Evolutionary conservation across 1,284 basidiomycete species (phyloP), one percentile per base, ranked within the genome.

Genomic region (Microbotryomycetes sp.): DNA sequence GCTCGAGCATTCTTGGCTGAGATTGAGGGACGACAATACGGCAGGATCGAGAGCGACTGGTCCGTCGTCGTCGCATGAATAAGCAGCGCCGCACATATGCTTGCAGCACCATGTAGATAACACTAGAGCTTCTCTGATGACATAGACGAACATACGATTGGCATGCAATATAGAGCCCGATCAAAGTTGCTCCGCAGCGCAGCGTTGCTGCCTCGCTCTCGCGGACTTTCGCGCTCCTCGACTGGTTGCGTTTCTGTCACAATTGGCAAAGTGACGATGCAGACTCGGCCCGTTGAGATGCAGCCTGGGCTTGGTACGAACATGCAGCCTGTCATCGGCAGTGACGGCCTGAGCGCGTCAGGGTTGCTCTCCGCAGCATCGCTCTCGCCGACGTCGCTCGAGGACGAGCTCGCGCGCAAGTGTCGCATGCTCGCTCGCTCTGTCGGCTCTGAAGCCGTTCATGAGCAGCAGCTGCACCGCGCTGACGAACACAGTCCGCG

Each of bases 21-120:
- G 71, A 82, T 98, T 51, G 82, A 85, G n/a, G 89, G 85, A 4
- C 87, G 92, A 68, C 94, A 98, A 78, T 86, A 85, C 61, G 94
- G 94, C 4, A 78, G 80, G 71, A 86, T 92, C 58, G 79, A 83
- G 59, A 88, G 87, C 74, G 84, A 86, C 21, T 97, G 93, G 93
- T 71, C 62, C 46, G 70, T 75, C 56, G 56, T 58, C n/a, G 61
- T 66, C 9, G 57, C 6, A 18, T 35, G 4, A 29, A 41, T 0
- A 54, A 46, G 18, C 24, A 45, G 5, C 53, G 53, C 26, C 24
- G 27, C 3, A 28, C 35, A 5, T n/a, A 30, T 55, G n/a, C 59
- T 50, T 6, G 51, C 53, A 0, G 45, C 29, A 9, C 27, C 35
- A 56, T 28, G 48, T 48, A 16, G 54, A 47, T 4, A 30, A 56